phyloP scores from a whole-genome alignment of 2,329 filamentous ascomycete species.

The Penicillium sp. region DNA sequence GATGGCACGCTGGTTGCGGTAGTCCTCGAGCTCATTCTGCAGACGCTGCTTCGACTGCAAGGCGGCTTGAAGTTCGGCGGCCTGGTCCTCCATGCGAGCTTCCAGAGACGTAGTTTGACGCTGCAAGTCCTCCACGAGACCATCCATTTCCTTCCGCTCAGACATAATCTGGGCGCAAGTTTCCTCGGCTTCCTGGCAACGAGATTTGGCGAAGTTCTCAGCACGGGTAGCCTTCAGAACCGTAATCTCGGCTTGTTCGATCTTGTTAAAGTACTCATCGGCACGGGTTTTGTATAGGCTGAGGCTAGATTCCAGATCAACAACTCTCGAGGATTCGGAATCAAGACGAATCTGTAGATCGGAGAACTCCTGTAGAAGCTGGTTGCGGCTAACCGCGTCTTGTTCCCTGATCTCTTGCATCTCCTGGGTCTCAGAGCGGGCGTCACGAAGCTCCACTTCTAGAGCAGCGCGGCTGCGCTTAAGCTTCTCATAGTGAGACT shows the following conservation, averaged over 20 bases:
- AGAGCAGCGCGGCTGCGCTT: slow-evolving; percentile 78
- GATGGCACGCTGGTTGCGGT: slow-evolving; percentile 90
- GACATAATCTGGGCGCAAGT: slow-evolving; percentile 88
- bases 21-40: slow-evolving; percentile 97
- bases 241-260: slow-evolving; percentile 94
- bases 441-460: slow-evolving; percentile 86
- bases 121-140: slow-evolving; percentile 84
- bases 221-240: slow-evolving; percentile 90
- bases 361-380: slow-evolving; percentile 88
- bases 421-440: slow-evolving; percentile 81
- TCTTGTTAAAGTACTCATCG: slow-evolving; percentile 95
- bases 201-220: slow-evolving; percentile 90
- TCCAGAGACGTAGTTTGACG: slow-evolving; percentile 87
- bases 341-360: slow-evolving; percentile 93
- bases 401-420: slow-evolving; percentile 79
- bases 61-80: slow-evolving; percentile 83
- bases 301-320: slow-evolving; percentile 82
- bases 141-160: slow-evolving; percentile 88
- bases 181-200: slow-evolving; percentile 89
- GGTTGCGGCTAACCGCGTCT: slow-evolving; percentile 82
- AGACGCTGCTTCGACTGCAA: slow-evolving; percentile 90
- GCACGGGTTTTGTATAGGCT: slow-evolving; percentile 88
- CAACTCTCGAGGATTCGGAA: slow-evolving; percentile 80
- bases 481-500: slow-evolving; percentile 82
- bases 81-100: slow-evolving; percentile 87